These are phyloP conservation scores for Chimonanthus praecox DNA, from an alignment of 164 flowering plant genomes.

Conservation along the genomic window DNA sequence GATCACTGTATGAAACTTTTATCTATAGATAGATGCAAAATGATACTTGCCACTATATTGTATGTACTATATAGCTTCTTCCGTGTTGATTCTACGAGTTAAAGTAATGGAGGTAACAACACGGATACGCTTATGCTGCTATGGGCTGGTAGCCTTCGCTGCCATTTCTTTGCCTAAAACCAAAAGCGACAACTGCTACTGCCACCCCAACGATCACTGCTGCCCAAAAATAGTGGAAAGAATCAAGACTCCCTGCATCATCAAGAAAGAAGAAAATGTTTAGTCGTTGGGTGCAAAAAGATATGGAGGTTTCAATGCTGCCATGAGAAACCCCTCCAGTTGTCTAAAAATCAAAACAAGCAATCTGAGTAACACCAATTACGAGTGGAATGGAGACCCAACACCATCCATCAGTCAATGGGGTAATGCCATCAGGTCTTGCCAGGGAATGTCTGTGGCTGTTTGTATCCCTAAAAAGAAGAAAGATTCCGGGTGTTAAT, in stretches of 20 bases:
- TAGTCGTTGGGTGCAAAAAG: neutral
- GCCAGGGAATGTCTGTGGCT: neutral
- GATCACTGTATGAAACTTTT: no score
- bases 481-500: no score
- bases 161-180: constrained; percentile 12
- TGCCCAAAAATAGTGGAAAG: constrained; percentile 13
- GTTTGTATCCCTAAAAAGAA: neutral
- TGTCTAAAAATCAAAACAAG: neutral
- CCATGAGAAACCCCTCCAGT: neutral
- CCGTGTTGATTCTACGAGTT: no score
- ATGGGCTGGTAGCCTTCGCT: constrained; percentile 23
- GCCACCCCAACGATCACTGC: constrained; percentile 29
- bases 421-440: neutral
- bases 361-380: neutral
- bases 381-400: neutral
- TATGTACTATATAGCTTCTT: no score
- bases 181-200: constrained; percentile 13
- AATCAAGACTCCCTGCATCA: constrained; percentile 17
- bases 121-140: constrained; percentile 5
- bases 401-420: neutral
- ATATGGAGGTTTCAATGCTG: neutral
- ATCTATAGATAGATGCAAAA: no score
- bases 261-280: constrained; percentile 4
- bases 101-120: neutral
- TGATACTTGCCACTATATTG: no score